Evolutionary conservation across 2,329 filamentous ascomycete genomes (phyloP), one percentile per base, ranked within the genome.

Genomic region (Verticillium dahliae): DNA sequence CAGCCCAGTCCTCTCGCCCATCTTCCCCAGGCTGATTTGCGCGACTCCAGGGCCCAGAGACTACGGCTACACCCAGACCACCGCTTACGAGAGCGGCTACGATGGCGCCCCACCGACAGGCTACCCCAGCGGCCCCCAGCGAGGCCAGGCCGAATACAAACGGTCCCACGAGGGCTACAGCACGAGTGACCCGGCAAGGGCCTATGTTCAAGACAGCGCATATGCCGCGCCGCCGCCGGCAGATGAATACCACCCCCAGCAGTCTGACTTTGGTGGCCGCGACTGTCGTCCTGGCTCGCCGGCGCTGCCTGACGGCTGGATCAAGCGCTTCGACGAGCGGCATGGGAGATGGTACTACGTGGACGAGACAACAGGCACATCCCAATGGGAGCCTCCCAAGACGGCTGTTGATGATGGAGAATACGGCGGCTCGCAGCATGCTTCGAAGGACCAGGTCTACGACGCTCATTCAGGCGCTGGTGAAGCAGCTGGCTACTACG

Each of bases 301-400:
- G 54, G 73, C 79, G 38, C 73, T 85, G 59, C 76, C 84, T 31
- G 65, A 76, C 56, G 84, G 83, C 66, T 87, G 84, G 84, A 69
- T 74, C 27, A 76, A 81, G 55, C 80, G 84, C 67, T 87, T 80
- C 73, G 84, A 87, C 65, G 80, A 81, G 52, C 74, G 72, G 61
- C 76, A 76, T 62, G 79, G 83, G 67, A 79, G 81, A 59, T 85
- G 81, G 74, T 87, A 80, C 73, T 88, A 82, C 67, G 75, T 85
- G 60, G 82, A 87, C 67, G 75, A 81, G 60, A 72, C 81, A 39
- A 83, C 81, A 11, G 82, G 82, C 15, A 79, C 79, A 61, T 78
- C 81, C 1, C 82, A 86, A 66, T 87, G 85, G 84, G 82, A 86
- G 45, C 71, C 72, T 0, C 74, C 57, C 15, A 34, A 18, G 9